Evolutionary conservation across 1,284 basidiomycete genomes (phyloP), one percentile per base, ranked within the genome.

Genomic region (Cryptococcus amylolentus): DNA sequence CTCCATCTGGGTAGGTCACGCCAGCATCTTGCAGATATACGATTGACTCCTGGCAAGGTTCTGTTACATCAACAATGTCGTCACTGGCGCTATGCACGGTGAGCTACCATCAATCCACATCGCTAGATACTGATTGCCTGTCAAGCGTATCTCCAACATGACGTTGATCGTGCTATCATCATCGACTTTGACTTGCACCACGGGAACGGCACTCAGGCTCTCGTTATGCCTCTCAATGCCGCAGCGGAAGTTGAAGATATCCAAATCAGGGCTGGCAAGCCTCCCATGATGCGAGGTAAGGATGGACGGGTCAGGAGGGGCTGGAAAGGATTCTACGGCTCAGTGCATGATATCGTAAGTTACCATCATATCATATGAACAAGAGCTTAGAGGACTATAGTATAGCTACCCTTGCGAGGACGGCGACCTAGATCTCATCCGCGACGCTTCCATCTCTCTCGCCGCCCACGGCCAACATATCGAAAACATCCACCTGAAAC

Each of bases 171-270:
- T 28, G 82, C 90, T 1, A 83, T 95, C 38, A 88, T 98, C 50
- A 84, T 97, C 46, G 95, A 98, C 69, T 92, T 97, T 60, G 94
- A 98, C 76, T 80, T 97, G 6, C 93, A 97, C 76, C 93, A 96
- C 28, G 67, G 65, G 8, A 95, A 98, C 69, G 95, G 95, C 1
- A 96, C 92, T 0, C 93, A 97, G 70, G 85, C 90, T 1, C 86
- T 97, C 27, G 85, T 83, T 0, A 96, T 92, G 90, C 86, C 89
- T 49, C 88, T 97, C 60, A 98, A 98, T 67, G 88, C 89, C 61
- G 89, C 92, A 57, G 85, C 89, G 0, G 86, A 90, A 70, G 81
- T 84, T 18, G 81, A 85, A 59, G 82, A 80, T 9, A 79, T 89
- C 0, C 85, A 88, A 61, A 70, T 75, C 20, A 69, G 67, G 35